These are phyloP conservation scores for Sphagnum magellanicum DNA, from an alignment of 228 moss, liverwort and hornwort species.

Conservation along the genomic window DNA sequence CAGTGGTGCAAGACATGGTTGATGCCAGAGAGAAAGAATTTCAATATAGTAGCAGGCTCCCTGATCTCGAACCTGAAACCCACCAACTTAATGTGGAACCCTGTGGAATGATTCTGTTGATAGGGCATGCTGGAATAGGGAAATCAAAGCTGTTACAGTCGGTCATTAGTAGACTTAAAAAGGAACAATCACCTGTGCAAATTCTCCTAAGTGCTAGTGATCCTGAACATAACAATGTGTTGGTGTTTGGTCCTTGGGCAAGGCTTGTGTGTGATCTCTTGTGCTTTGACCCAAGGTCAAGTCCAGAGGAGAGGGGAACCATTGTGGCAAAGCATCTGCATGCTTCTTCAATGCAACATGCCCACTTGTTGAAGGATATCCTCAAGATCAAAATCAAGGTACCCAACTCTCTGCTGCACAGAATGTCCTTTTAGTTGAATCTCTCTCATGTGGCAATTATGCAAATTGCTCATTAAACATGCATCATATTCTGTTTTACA, in stretches of 20 bases:
- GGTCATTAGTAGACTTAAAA: conserved; percentile 10
- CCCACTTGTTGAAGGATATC: conserved; percentile 39
- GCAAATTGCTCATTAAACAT: too few species aligned
- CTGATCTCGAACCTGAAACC: background rate
- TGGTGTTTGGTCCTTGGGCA: conserved; percentile 46
- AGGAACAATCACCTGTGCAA: conserved; percentile 9
- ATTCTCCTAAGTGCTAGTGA: conserved; percentile 22
- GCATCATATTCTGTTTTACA: background rate
- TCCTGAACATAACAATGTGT: conserved; percentile 16
- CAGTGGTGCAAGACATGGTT: background rate
- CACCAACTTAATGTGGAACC: background rate
- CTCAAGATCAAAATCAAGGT: conserved; percentile 42
- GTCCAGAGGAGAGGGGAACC: conserved; percentile 32
- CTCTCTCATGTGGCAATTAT: too few species aligned
- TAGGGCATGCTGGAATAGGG: conserved; percentile 46
- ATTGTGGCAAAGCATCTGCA: conserved; percentile 31
- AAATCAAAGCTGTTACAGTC: conserved; percentile 43
- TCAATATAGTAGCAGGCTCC: background rate
- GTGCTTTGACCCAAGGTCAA: conserved; percentile 22
- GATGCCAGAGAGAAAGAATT: background rate
- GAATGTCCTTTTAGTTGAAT: too few species aligned
- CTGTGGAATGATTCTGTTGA: conserved; percentile 28
- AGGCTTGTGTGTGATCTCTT: conserved; percentile 33
- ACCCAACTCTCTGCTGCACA: background rate
- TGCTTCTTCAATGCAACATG: conserved; percentile 20